These are phyloP conservation scores for Penicillium sp. DNA, from an alignment of 2,329 filamentous ascomycete species.

Conservation along the genomic window DNA sequence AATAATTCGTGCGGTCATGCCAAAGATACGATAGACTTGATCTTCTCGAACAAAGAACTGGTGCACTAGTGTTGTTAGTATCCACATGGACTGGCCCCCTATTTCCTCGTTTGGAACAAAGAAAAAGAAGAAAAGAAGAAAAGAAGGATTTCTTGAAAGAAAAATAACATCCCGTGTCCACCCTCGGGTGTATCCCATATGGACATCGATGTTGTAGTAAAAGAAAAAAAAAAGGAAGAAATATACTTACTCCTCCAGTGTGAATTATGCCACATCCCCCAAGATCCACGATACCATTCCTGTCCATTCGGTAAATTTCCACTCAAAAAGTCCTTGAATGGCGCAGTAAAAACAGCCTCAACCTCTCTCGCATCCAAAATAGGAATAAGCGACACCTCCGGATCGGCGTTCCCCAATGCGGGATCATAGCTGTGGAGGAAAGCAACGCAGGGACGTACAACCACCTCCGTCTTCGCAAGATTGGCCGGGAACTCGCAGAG, in stretches of 20 bases:
- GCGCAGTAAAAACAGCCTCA: conserved; percentile 83
- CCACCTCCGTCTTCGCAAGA: conserved; percentile 63
- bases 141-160: background rate
- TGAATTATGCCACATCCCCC: conserved; percentile 68
- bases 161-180: background rate
- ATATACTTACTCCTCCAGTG: conserved; percentile 55
- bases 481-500: conserved; percentile 74
- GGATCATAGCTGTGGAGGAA: conserved; percentile 60
- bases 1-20: conserved; percentile 84
- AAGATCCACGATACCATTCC: conserved; percentile 76
- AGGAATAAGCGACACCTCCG: conserved; percentile 66
- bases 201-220: background rate
- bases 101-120: conserved; percentile 5
- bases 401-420: conserved; percentile 40
- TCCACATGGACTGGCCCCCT: background rate
- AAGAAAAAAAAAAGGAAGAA: background rate
- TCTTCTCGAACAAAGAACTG: conserved; percentile 71
- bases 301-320: conserved; percentile 27
- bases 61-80: conserved; percentile 52
- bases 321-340: conserved; percentile 71
- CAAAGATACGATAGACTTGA: conserved; percentile 73
- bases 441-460: conserved; percentile 67
- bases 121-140: background rate
- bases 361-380: conserved; percentile 81
- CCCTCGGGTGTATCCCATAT: background rate